Percentiles rank a stretch among this genome's conserved stretches.
These are phyloP conservation scores for Pecoramyces ruminantium DNA, from an alignment of 192 early-diverging fungal genomes.

Conservation along the genomic window DNA sequence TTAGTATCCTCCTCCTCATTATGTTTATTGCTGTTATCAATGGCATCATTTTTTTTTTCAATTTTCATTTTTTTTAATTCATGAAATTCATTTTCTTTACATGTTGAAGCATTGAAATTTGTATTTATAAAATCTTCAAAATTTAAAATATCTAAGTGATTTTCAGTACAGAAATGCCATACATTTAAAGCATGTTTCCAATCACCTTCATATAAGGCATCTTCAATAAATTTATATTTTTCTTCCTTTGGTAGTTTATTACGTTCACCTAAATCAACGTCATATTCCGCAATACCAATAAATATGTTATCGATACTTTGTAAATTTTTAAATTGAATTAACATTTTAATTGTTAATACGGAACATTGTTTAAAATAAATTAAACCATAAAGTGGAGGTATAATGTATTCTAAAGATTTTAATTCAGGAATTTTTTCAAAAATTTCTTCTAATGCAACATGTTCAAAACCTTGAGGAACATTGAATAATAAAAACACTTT, in stretches of 20 bases:
- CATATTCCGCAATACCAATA: neutral
- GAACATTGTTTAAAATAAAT: neutral
- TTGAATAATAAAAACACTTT: neutral
- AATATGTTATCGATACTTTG: neutral
- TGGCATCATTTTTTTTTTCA: no score
- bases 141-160: neutral
- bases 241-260: neutral
- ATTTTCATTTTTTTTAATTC: neutral
- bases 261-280: neutral
- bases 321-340: neutral
- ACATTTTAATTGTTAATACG: neutral
- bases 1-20: neutral
- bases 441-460: neutral
- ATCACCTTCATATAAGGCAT: neutral
- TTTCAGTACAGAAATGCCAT: neutral
- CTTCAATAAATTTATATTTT: neutral
- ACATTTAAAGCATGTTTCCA: neutral
- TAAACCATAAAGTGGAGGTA: neutral
- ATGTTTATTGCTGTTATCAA: neutral
- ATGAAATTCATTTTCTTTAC: no score
- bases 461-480: neutral
- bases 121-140: neutral
- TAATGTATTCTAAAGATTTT: neutral
- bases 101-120: no score
- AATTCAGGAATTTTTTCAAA: neutral